Conservation (phyloP, 345 rosid species). For the Melaleuca quinquenervia region DNA sequence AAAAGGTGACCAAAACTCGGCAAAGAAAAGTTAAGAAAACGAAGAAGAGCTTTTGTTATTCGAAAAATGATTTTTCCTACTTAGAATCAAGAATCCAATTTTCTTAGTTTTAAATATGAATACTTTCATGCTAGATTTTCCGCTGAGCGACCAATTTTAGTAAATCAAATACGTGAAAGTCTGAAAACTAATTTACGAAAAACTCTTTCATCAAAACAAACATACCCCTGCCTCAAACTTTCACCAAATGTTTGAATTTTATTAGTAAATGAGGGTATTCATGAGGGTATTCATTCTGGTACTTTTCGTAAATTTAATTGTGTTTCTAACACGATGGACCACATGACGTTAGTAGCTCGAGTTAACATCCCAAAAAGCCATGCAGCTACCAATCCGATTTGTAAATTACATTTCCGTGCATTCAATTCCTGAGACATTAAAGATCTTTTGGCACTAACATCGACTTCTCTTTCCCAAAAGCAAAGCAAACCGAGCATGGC, state of each 20-base stretch:
- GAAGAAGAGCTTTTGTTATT: background rate
- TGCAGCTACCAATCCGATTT: background rate
- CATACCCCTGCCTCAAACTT: background rate
- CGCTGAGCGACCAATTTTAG: background rate
- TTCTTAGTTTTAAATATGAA: background rate
- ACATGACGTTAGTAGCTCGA: background rate
- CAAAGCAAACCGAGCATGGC: conserved; percentile 13
- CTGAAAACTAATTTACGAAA: background rate
- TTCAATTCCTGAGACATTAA: background rate
- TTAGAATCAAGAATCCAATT: too few species aligned
- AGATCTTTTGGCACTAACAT: background rate
- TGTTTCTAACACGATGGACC: background rate
- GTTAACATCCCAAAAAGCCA: background rate
- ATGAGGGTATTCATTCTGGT: background rate
- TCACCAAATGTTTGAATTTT: background rate
- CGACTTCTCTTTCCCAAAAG: conserved; percentile 2
- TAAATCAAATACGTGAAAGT: background rate
- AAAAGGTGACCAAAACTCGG: background rate
- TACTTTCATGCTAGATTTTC: background rate
- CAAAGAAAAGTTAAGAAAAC: background rate
- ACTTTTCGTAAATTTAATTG: background rate
- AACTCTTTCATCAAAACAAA: background rate
- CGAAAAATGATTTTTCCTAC: background rate
- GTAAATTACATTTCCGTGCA: background rate
- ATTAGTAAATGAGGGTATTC: background rate